Percentiles rank a stretch among this genome's conserved stretches.
These are phyloP conservation scores for Elongisporangium undulatum DNA, from an alignment of 352 stramenopile species.

Conservation along the genomic window DNA sequence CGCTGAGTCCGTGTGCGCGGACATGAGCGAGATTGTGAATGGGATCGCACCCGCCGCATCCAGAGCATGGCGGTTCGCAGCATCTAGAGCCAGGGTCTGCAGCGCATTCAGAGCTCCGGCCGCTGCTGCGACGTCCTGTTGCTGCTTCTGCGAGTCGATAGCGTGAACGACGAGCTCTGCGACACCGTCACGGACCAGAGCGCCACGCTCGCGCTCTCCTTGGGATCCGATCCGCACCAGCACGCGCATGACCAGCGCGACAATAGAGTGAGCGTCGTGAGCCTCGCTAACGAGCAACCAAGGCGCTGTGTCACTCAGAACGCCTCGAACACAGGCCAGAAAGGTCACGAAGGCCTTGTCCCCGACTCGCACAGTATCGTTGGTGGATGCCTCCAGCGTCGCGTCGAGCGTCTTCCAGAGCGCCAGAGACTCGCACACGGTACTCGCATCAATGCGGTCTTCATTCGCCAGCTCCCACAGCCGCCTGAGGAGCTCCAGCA, in stretches of 20 bases:
- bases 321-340: conserved; percentile 28
- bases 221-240: conserved; percentile 35
- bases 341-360: conserved; percentile 36
- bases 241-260: conserved; percentile 36
- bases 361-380: conserved; percentile 19
- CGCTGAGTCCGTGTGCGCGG: conserved; percentile 15
- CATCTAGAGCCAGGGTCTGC: conserved; percentile 39
- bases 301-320: conserved; percentile 18
- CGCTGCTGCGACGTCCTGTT: conserved; percentile 9
- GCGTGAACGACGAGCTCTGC: conserved; percentile 28
- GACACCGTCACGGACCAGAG: conserved; percentile 33
- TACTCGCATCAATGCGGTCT: conserved; percentile 9
- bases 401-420: conserved; percentile 55
- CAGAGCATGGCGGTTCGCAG: conserved; percentile 26
- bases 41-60: conserved; percentile 22
- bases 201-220: conserved; percentile 41
- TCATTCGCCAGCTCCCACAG: conserved; percentile 30
- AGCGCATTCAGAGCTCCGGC: conserved; percentile 39
- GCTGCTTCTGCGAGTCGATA: conserved; percentile 3
- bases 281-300: conserved; percentile 6
- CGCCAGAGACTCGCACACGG: conserved; percentile 32
- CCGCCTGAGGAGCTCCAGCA: conserved; percentile 23
- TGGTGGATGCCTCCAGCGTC: conserved; percentile 25
- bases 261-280: conserved; percentile 15
- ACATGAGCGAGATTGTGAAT: conserved; percentile 30